Evolutionary conservation across 2,329 filamentous ascomycete genomes (phyloP).

Genomic region (Fusarium sp.): DNA sequence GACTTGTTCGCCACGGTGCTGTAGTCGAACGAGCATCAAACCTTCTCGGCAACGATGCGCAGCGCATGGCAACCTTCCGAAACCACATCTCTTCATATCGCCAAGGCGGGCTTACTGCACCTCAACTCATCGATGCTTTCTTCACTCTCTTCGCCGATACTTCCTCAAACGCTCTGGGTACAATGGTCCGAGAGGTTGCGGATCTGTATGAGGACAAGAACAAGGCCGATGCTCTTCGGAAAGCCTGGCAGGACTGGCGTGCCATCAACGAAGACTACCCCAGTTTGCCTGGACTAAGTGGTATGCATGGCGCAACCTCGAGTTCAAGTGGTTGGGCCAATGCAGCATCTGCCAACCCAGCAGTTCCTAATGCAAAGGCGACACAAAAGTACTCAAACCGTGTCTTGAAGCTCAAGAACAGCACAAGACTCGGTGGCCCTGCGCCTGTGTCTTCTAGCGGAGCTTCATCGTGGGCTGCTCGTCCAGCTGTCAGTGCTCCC

Average conservation of each 20-base stretch:
- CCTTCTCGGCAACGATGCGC: constrained; percentile 78
- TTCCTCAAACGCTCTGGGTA: constrained; percentile 81
- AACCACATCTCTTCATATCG: constrained; percentile 81
- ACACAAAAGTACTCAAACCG: constrained; percentile 60
- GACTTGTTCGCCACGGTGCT: constrained; percentile 78
- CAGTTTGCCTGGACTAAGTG: constrained; percentile 78
- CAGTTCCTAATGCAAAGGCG: constrained; percentile 48
- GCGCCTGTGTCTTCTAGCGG: constrained; percentile 37
- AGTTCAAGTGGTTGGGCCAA: constrained; percentile 66
- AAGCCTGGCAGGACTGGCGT: constrained; percentile 94
- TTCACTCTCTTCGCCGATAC: constrained; percentile 84
- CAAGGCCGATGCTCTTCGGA: constrained; percentile 77
- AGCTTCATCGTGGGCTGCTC: constrained; percentile 34
- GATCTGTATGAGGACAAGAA: constrained; percentile 87
- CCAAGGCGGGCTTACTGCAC: constrained; percentile 71
- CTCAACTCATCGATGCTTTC: constrained; percentile 84
- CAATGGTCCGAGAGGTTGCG: constrained; percentile 87
- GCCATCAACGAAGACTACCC: constrained; percentile 97
- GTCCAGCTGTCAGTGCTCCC: constrained; percentile 25
- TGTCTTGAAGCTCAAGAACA: constrained; percentile 67
- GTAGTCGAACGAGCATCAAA: constrained; percentile 86
- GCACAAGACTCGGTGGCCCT: constrained; percentile 55
- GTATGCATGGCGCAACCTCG: constrained; percentile 69
- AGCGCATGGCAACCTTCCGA: constrained; percentile 81
- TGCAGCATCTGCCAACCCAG: constrained; percentile 67